Evolutionary conservation across 768 basidiomycete species (phyloP).

Genomic region (Leccinum disarticulatum): DNA sequence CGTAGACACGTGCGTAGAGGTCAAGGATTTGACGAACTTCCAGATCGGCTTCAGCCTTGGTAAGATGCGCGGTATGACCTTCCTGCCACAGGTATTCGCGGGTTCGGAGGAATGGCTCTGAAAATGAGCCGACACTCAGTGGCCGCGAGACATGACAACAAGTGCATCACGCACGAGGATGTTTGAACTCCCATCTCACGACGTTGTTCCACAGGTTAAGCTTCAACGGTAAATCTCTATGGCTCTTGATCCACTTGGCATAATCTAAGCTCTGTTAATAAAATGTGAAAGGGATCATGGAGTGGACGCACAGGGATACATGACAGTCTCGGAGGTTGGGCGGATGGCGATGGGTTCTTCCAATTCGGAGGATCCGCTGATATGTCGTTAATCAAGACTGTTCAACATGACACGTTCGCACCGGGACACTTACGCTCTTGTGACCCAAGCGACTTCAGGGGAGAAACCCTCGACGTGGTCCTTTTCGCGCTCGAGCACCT

Average conservation of each 20-base stretch:
- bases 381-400: conserved; percentile 1
- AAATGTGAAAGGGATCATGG: background rate
- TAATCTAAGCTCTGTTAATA: conserved; percentile 60
- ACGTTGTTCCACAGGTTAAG: conserved; percentile 99
- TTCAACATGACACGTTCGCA: background rate
- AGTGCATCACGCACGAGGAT: conserved; percentile 69
- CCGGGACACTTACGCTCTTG: conserved; percentile 69
- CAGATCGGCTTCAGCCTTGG: conserved; percentile 83
- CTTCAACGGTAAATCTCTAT: conserved; percentile 95
- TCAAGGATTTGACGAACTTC: conserved; percentile 96
- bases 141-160: background rate
- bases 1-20: conserved; percentile 92
- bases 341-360: conserved; percentile 98
- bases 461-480: conserved; percentile 99
- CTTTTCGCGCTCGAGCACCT: conserved; percentile 94
- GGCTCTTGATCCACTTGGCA: conserved; percentile 97
- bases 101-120: conserved; percentile 97
- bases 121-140: conserved; percentile 22
- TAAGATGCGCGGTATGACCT: conserved; percentile 94
- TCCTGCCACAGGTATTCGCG: conserved; percentile 99
- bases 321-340: conserved; percentile 97
- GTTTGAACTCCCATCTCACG: conserved; percentile 99
- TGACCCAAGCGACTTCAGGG: conserved; percentile 99
- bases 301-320: conserved; percentile 87
- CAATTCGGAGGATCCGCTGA: conserved; percentile 85